Base-by-base conservation (phyloP, 2,329 filamentous ascomycete genomes). In the Onygenales sp. region DNA sequence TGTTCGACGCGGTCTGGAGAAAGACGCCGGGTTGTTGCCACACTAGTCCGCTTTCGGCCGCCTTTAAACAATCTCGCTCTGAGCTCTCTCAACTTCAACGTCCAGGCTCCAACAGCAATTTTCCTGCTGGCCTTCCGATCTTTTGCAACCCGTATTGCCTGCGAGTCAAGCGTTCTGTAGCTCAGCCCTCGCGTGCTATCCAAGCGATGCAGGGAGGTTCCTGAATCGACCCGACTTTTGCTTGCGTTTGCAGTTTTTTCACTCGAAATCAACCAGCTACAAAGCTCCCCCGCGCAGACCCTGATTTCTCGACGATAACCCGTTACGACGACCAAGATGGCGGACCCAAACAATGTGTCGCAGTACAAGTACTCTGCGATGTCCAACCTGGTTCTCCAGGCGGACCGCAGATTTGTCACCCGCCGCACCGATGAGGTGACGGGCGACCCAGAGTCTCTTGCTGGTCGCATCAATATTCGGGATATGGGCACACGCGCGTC, bases 361-460 rank as follows among this genome's bases (percentile, higher is more conserved):
- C 91, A 95, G 75, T 96, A 95, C 82, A 96, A 96, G 75, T 95
- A 96, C 82, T 90, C 90, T 84, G 90, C 89, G 72, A 97, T 98
- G 93, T 98, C 93, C 77, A 98, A 98, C 84, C 86, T 98, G 89
- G 93, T 98, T 69, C 89, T 98, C 83, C 93, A 98, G 87, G 91
- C 90, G 77, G 93, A 98, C 78, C 86, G 91, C 75, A 86, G 93
- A 64, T 97, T 98, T 70, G 86, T 95, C 64, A 89, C 89, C 59
- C 85, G 93, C 70, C 85, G 90, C 65, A 90, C 85, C 63, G 92
- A 98, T 73, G 94, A 98, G 76, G 85, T 89, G 59, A 97, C 92
- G 50, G 93, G 93, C 64, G 93, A 98, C 70, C 94, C 93, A 50
- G 93, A 98, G 75, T 98, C 94, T 54, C 83, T 98, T 55, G 94